Percentiles rank a stretch among this genome's conserved stretches.
Evolutionary conservation across 73 alveolate genomes (phyloP).

Genomic region (Stentor roeselii): DNA sequence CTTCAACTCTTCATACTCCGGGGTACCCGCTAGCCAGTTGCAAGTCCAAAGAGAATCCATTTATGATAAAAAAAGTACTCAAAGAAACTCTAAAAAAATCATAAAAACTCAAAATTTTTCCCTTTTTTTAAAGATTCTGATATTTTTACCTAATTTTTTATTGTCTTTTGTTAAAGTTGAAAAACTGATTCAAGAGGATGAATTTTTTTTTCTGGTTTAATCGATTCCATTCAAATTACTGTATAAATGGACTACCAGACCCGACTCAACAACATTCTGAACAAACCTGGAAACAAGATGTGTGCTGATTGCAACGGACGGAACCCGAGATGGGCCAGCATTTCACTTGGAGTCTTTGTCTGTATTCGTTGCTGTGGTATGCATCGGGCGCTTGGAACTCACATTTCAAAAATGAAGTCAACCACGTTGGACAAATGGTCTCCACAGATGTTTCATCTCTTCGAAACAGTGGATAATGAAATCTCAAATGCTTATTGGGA

Average conservation of each 20-base stretch:
- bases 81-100: too few relatives aligned
- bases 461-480: slow-evolving; percentile 68
- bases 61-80: too few relatives aligned
- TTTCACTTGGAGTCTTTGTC: slow-evolving; percentile 75
- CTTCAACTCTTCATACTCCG: too few relatives aligned
- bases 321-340: slow-evolving; percentile 81
- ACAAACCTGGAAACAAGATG: slow-evolving; percentile 60
- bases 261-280: slow-evolving; percentile 28
- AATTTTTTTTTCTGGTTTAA: too few relatives aligned
- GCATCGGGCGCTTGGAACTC: slow-evolving; percentile 76
- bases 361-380: slow-evolving; percentile 81
- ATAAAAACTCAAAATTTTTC: too few relatives aligned
- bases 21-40: too few relatives aligned
- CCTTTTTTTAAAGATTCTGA: too few relatives aligned
- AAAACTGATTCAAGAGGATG: too few relatives aligned
- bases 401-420: slow-evolving; percentile 73
- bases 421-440: slow-evolving; percentile 77
- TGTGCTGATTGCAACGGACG: slow-evolving; percentile 78
- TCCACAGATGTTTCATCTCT: slow-evolving; percentile 51
- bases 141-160: too few relatives aligned
- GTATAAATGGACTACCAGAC: background rate
- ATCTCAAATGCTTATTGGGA: slow-evolving; percentile 84
- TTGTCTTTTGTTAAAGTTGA: too few relatives aligned
- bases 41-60: too few relatives aligned
- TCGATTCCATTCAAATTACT: too few relatives aligned